phyloP scores from a whole-genome alignment of 305 asterid genomes.

The Rubia tinctorum region DNA sequence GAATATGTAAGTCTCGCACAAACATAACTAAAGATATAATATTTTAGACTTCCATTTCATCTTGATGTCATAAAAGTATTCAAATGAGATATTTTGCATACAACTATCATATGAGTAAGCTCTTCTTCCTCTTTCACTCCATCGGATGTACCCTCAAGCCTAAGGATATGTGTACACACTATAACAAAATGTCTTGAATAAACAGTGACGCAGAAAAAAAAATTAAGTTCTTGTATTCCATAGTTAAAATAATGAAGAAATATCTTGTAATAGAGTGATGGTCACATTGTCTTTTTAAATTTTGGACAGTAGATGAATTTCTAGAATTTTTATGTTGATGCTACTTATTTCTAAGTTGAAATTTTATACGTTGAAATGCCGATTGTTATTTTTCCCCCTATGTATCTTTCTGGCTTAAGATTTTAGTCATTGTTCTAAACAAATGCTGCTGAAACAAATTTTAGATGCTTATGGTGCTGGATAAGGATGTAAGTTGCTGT shows the following conservation, averaged over 20 bases:
- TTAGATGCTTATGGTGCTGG: too few species aligned
- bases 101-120: conserved; percentile 92
- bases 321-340: too few species aligned
- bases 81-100: conserved; percentile 16
- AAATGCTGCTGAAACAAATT: too few species aligned
- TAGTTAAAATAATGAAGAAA: too few species aligned
- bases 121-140: conserved; percentile 96
- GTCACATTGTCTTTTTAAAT: too few species aligned
- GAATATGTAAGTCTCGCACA: not conserved
- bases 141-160: conserved; percentile 94
- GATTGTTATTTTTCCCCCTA: too few species aligned
- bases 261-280: not conserved
- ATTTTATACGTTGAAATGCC: too few species aligned
- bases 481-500: too few species aligned
- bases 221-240: not conserved
- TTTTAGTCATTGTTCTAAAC: too few species aligned
- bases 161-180: conserved; percentile 89
- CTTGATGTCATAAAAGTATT: not conserved
- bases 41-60: not conserved
- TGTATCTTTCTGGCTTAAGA: too few species aligned
- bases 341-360: too few species aligned
- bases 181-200: conserved; percentile 92
- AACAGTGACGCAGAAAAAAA: conserved; percentile 31
- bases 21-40: not conserved
- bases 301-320: too few species aligned